Base-by-base conservation (phyloP, 2,329 filamentous ascomycete genomes). In the Ceratocystis alfenasii region DNA sequence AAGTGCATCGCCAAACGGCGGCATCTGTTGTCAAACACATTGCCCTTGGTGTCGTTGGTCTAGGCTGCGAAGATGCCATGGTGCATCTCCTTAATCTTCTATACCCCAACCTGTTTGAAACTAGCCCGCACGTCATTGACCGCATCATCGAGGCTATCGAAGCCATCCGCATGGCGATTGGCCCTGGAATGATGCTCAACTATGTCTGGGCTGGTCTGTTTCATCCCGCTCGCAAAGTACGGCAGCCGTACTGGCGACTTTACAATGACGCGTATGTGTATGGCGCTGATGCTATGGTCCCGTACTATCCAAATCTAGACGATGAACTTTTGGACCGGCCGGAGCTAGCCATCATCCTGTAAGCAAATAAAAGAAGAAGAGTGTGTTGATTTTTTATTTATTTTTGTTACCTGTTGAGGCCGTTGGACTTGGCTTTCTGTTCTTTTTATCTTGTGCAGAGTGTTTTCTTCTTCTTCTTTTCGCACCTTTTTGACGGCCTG, bases 1-100 rank as follows among this genome's bases (percentile, higher is more conserved):
- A 99, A 77, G 94, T 99, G 1, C 94, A 99, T 77, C 87, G 94
- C 33, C 94, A 99, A 76, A 99, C 94, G 1, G 94, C 94, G 1
- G 94, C 94, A 30, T 91, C 88, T 1, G 94, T 97, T 1, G 94
- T 99, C 75, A 99, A 99, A 79, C 94, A 99, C 74, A 90, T 99
- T 68, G 94, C 94, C 1, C 83, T 99, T 0, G 95, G 95, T 65
- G 94, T 97, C n/a, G 93, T 97, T 63, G 94, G 94, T 44, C 83
- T 99, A 2, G 95, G 95, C 28, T 97, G 93, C 75, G 94, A 99
- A 78, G 94, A 99, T 74, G 94, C 94, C 61, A 97, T 99, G 93
- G 82, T 99, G 60, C 94, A 99, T 77, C 81, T 99, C 30, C 88
- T 99, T 70, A 99, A 99, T 76, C 81, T 99, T 2, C 83, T 99